Percentiles rank a stretch among this genome's conserved stretches.
These are phyloP conservation scores for Aspergillus phoenicis DNA, from an alignment of 2,329 filamentous ascomycete genomes.

Conservation along the genomic window DNA sequence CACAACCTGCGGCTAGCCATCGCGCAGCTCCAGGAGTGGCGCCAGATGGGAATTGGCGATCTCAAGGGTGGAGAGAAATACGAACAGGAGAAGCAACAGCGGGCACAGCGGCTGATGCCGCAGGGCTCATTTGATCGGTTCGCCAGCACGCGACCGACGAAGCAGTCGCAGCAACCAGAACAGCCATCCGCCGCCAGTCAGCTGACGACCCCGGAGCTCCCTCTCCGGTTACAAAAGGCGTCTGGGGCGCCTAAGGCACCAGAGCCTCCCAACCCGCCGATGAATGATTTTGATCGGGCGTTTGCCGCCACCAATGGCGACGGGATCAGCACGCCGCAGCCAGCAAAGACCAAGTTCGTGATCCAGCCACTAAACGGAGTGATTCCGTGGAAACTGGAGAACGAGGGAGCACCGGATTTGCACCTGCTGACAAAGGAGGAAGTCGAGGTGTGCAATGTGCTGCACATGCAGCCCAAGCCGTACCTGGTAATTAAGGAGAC, in stretches of 20 bases:
- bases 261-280: slow-evolving; percentile 36
- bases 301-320: slow-evolving; percentile 53
- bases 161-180: slow-evolving; percentile 70
- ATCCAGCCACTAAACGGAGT: slow-evolving; percentile 51
- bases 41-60: slow-evolving; percentile 78
- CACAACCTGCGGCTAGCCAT: slow-evolving; percentile 90
- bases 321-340: slow-evolving; percentile 41
- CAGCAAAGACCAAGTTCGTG: slow-evolving; percentile 55
- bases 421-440: slow-evolving; percentile 87
- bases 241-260: slow-evolving; percentile 32
- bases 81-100: slow-evolving; percentile 79
- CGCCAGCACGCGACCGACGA: slow-evolving; percentile 66
- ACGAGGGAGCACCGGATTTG: slow-evolving; percentile 74
- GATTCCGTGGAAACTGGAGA: slow-evolving; percentile 64
- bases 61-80: slow-evolving; percentile 88
- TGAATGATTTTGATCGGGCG: slow-evolving; percentile 58
- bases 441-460: slow-evolving; percentile 77
- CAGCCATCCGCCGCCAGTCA: slow-evolving; percentile 73
- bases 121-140: slow-evolving; percentile 86
- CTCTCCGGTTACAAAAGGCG: slow-evolving; percentile 59
- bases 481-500: slow-evolving; percentile 94
- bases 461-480: slow-evolving; percentile 87
- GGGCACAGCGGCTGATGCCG: slow-evolving; percentile 66
- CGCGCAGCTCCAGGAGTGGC: slow-evolving; percentile 89
- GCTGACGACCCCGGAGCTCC: slow-evolving; percentile 76